Percentiles rank a stretch among this genome's conserved stretches.
phyloP scores from a whole-genome alignment of 495 filamentous ascomycete species.

The Symbiotaphrina buchneri region DNA sequence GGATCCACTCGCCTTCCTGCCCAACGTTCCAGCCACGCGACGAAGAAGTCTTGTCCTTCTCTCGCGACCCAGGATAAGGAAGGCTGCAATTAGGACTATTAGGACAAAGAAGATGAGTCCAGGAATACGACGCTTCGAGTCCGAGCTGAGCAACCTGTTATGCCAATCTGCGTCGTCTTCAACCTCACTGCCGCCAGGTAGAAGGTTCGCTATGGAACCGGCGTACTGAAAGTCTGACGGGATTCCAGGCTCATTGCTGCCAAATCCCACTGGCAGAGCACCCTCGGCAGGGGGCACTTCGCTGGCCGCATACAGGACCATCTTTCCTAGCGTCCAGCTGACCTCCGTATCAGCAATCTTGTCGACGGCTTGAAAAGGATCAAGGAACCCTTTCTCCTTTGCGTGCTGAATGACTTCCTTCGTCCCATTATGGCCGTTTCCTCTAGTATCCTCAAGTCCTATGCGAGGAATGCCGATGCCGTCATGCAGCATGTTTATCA shows the following conservation, averaged over 20 bases:
- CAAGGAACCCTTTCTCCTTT: constrained; percentile 59
- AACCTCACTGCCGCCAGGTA: constrained; percentile 11
- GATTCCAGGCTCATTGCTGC: constrained; percentile 43
- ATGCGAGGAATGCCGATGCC: constrained; percentile 89
- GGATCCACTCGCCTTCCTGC: constrained; percentile 22
- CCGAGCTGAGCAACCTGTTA: constrained; percentile 38
- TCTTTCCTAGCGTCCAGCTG: constrained; percentile 96
- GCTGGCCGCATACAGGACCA: constrained; percentile 88
- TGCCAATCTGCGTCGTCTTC: constrained; percentile 49
- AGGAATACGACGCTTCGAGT: constrained; percentile 40
- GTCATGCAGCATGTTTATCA: constrained; percentile 88
- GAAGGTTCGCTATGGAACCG: constrained; percentile 19
- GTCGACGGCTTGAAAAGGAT: constrained; percentile 82
- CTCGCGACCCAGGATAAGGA: constrained; percentile 49
- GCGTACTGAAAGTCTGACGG: constrained; percentile 72
- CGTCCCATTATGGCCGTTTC: constrained; percentile 41
- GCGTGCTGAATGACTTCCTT: constrained; percentile 46
- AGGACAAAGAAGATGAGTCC: constrained; percentile 54
- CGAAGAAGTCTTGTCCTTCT: constrained; percentile 39
- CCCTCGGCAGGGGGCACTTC: constrained; percentile 45
- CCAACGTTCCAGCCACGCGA: constrained; percentile 1
- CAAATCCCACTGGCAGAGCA: constrained; percentile 71
- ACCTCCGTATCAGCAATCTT: constrained; percentile 85
- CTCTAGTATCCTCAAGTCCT: constrained; percentile 40
- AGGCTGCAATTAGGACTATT: constrained; percentile 39